Evolutionary conservation across 257 asterid genomes (phyloP).

Genomic region (Solanum chiquidenum): DNA sequence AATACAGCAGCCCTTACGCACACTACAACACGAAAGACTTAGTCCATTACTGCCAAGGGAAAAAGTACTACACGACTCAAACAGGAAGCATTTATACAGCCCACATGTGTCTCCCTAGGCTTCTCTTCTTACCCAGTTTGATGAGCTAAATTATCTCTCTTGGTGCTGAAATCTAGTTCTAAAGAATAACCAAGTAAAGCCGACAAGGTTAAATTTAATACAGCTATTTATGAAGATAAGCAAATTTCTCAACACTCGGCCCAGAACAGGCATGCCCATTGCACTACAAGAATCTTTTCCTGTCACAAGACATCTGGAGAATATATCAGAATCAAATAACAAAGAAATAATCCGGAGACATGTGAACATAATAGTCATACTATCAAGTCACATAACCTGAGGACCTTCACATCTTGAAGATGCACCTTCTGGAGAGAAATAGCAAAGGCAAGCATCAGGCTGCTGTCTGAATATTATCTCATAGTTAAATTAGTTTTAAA

Average conservation of each 20-base stretch:
- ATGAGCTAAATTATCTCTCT: neutral
- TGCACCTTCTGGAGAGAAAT: constrained; percentile 26
- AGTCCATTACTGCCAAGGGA: neutral
- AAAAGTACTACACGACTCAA: neutral
- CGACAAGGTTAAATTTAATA: neutral
- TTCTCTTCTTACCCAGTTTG: neutral
- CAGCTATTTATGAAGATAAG: neutral
- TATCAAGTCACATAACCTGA: constrained; percentile 32
- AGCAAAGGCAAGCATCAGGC: constrained; percentile 36
- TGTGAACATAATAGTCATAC: neutral
- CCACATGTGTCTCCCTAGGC: neutral
- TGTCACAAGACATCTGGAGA: constrained; percentile 52
- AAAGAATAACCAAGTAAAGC: neutral
- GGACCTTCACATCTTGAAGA: constrained; percentile 34
- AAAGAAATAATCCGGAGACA: constrained; percentile 3
- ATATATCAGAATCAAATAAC: constrained; percentile 36
- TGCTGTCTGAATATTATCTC: constrained; percentile 25
- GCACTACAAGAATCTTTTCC: constrained; percentile 22
- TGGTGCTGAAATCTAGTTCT: neutral
- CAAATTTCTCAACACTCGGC: neutral
- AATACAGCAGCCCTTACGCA: neutral
- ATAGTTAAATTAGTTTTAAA: constrained; percentile 11
- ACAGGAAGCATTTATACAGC: neutral
- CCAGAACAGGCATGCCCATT: neutral
- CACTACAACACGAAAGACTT: neutral